Base-by-base conservation (phyloP, 2,329 filamentous ascomycete species). In the Pyrenochaeta sp. region DNA sequence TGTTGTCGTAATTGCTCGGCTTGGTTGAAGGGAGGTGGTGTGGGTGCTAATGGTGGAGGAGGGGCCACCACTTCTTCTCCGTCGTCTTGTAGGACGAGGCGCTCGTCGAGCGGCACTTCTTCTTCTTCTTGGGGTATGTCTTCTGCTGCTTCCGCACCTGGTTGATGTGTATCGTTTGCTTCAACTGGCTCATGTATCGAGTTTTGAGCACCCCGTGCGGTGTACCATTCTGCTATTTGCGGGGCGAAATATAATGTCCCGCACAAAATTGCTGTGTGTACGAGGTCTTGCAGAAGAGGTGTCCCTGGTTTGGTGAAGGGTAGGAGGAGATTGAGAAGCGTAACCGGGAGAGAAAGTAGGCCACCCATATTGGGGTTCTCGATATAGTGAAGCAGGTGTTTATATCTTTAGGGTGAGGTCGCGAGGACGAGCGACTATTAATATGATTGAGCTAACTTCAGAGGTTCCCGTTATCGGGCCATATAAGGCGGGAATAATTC, bases 291-390 rank as follows among this genome's bases (percentile, higher is more conserved):
- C 0, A 76, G 36, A 5, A 84, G 64, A 5, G 82, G 82, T 28
- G 81, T 83, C 4, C 76, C 74, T 1, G 79, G 77, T 19, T 79
- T 78, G 39, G 82, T 81, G 66, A 84, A 84, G 0, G 82, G 82
- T 2, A 84, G 70, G 12, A 83, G 73, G 57, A 72, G 65, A 61
- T 83, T 83, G 19, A 83, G 68, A 4, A 73, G 57, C 2, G 55
- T 63, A 3, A 68, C 63, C n/a, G 67, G 57, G 10, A 69, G 62
- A 5, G 72, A 73, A 43, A 74, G 52, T 43, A 76, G 54, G 24
- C 64, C 62, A 36, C 71, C 73, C 73, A 77, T 77, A 8, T 50
- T 69, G 43, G 37, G 32, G 58, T 39, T 25, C 12, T 44, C 12
- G 42, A 28, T 44, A 27, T 27, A 12, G 13, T 13, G 15, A 13